These are phyloP conservation scores for Kitagawia praeruptora DNA, from an alignment of 129 eudicot genomes.

Conservation along the genomic window DNA sequence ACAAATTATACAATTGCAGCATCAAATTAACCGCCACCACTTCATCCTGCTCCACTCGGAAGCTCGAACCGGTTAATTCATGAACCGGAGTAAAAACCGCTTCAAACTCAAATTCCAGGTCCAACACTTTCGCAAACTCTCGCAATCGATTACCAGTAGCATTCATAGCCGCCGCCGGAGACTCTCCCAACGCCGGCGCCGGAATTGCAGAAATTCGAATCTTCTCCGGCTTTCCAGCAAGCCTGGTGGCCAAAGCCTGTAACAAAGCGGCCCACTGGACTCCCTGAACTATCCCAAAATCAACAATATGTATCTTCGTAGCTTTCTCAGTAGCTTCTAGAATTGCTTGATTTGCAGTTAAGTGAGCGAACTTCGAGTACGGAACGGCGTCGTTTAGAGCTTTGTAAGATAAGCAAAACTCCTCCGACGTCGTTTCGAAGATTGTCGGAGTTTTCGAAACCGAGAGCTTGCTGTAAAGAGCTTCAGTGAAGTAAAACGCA, in stretches of 20 bases:
- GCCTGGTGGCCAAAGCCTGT: conserved; percentile 87
- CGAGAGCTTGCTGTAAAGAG: conserved; percentile 42
- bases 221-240: conserved; percentile 65
- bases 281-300: conserved; percentile 87
- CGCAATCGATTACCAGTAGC: conserved; percentile 87
- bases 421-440: conserved; percentile 51
- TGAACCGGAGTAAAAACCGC: conserved; percentile 50
- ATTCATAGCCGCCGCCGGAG: conserved; percentile 46
- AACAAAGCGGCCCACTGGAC: conserved; percentile 95
- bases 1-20: conserved; percentile 70
- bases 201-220: conserved; percentile 88
- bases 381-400: conserved; percentile 91
- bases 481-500: conserved; percentile 67
- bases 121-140: conserved; percentile 75
- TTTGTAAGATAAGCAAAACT: conserved; percentile 59
- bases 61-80: conserved; percentile 41
- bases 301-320: conserved; percentile 64
- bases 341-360: conserved; percentile 95
- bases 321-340: conserved; percentile 72
- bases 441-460: conserved; percentile 16
- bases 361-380: conserved; percentile 71
- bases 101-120: conserved; percentile 73
- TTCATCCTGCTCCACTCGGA: conserved; percentile 66
- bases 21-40: conserved; percentile 77
- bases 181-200: conserved; percentile 51